Evolutionary conservation across 306 rosid species (phyloP), one percentile per base, ranked within the genome.

Genomic region (Cucurbita moschata): DNA sequence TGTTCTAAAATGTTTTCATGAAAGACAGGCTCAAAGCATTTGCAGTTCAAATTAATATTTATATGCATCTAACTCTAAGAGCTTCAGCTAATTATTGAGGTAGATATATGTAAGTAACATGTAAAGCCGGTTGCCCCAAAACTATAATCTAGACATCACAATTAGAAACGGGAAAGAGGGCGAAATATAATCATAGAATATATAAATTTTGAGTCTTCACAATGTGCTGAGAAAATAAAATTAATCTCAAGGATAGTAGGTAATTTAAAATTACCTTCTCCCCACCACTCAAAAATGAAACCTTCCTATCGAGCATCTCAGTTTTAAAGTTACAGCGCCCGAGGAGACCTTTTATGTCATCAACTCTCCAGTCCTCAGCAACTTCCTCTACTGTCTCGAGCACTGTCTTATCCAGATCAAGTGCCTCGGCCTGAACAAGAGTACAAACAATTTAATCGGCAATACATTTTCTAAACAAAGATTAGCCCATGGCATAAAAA

Each of bases 311-410:
- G 83, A 94, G 98, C 97, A 90, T 94, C 75, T 90, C 95, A 26
- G 92, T 72, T 82, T 94, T 94, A 82, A 94, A 90, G 85, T 94
- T 94, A 83, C 98, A 94, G 68, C 98, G 98, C 56, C 98, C 98
- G 67, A 94, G 96, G 78, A 94, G 98, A 73, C 97, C 98, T 81
- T 94, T 94, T 72, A 94, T 90, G 80, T 94, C 97, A 71, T 94
- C 97, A 79, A 79, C 79, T 82, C 86, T 90, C 97, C 97, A 90
- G 82, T 94, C 95, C 83, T 89, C 98, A 10, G 98, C 95, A 73
- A 84, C 98, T 87, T 89, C 98, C 83, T 82, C 96, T 61, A 94
- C 94, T 18, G 90, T 94, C 87, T 94, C 74, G 66, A 94, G 90
- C 86, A 94, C 97, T 10, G 98, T 90, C 83, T 94, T 90, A 19